These are phyloP conservation scores for Ustilago loliicola DNA, from an alignment of 1,284 basidiomycete species.

Conservation along the genomic window DNA sequence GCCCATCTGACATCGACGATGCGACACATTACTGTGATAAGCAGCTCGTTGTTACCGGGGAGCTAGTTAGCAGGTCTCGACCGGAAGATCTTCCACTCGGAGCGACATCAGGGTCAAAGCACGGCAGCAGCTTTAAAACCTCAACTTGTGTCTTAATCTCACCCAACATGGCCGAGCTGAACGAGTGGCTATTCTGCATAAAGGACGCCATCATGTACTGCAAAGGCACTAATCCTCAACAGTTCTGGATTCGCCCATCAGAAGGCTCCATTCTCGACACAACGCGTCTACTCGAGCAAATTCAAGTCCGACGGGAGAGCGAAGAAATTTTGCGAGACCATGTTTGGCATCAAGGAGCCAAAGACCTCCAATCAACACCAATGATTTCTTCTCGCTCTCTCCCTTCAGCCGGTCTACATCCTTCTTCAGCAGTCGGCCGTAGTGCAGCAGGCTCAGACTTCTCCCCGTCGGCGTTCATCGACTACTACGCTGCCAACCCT, in stretches of 20 bases:
- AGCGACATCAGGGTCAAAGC: not conserved
- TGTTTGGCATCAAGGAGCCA: not conserved
- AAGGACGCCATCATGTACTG: slow-evolving; percentile 7
- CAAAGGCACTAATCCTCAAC: not conserved
- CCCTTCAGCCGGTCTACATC: not conserved
- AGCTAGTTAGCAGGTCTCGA: not conserved
- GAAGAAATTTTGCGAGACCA: not conserved
- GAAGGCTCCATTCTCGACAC: slow-evolving; percentile 18
- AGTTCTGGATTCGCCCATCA: not conserved
- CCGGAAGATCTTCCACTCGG: not conserved
- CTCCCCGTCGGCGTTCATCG: slow-evolving; percentile 22
- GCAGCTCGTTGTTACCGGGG: slow-evolving; percentile 30
- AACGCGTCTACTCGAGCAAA: slow-evolving; percentile 18
- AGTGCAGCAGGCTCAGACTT: slow-evolving; percentile 11
- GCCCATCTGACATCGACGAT: not conserved
- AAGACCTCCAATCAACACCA: slow-evolving; percentile 14
- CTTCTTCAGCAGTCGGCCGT: not conserved
- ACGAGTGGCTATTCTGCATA: slow-evolving; percentile 22
- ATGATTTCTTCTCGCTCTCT: slow-evolving; percentile 9
- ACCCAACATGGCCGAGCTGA: slow-evolving; percentile 24
- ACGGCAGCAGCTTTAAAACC: not conserved
- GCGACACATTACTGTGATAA: not conserved
- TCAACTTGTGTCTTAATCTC: slow-evolving; percentile 21
- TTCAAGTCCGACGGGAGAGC: slow-evolving; percentile 6
- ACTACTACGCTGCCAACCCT: slow-evolving; percentile 24